These are phyloP conservation scores for Sporisorium reilianum DNA, from an alignment of 1,284 basidiomycete species.

Conservation along the genomic window DNA sequence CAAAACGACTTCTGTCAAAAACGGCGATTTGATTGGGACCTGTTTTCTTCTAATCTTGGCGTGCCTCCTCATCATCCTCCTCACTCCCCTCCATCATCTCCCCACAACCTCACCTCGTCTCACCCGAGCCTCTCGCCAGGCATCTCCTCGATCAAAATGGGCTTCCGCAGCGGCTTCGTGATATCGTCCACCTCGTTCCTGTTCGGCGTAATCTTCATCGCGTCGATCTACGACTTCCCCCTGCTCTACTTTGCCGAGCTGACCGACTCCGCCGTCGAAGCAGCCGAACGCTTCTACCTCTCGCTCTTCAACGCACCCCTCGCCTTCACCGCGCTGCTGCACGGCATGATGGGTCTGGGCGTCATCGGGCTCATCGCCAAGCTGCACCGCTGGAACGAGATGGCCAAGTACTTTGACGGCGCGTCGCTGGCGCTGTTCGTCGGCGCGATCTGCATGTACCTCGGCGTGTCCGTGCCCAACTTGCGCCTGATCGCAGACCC, in stretches of 20 bases:
- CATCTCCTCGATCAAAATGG: conserved; percentile 56
- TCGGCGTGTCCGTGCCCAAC: conserved; percentile 62
- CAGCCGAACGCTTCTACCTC: conserved; percentile 65
- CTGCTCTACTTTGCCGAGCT: conserved; percentile 56
- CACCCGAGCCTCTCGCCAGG: no score
- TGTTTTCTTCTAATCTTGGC: neutral
- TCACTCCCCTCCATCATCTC: neutral
- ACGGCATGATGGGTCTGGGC: conserved; percentile 65
- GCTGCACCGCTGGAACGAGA: conserved; percentile 66
- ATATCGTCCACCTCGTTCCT: conserved; percentile 64
- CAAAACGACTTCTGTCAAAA: neutral
- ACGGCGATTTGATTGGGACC: neutral
- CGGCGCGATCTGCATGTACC: conserved; percentile 65
- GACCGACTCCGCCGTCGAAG: conserved; percentile 31
- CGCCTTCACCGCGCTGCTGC: conserved; percentile 61
- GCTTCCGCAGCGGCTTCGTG: conserved; percentile 67
- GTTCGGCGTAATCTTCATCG: conserved; percentile 65
- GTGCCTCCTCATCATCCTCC: neutral
- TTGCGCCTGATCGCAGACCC: conserved; percentile 62
- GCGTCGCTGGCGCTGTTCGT: conserved; percentile 62
- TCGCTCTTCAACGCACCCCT: conserved; percentile 58
- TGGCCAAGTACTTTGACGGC: conserved; percentile 68
- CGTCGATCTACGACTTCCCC: conserved; percentile 65
- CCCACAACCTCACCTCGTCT: neutral
- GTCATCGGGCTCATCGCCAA: conserved; percentile 64